A percentile compares a stretch with the other conserved stretches of the same genome.
Conservation (phyloP, 2,329 filamentous ascomycete genomes). For the Clonostachys chloroleuca region DNA sequence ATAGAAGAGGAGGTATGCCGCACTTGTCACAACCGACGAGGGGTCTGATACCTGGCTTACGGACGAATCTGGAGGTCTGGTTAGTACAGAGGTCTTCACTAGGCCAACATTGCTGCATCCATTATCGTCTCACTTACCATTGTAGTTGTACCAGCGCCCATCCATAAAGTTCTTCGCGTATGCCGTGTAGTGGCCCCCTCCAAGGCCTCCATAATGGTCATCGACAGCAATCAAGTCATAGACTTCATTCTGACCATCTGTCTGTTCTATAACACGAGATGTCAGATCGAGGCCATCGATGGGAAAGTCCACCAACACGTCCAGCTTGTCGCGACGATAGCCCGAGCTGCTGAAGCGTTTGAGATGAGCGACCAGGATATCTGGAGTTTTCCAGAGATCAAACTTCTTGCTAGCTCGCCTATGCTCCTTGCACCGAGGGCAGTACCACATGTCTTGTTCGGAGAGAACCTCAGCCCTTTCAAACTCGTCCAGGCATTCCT, state of each 20-base stretch:
- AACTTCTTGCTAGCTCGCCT: constrained; percentile 93
- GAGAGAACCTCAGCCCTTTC: constrained; percentile 91
- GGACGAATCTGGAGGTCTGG: constrained; percentile 58
- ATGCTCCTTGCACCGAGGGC: constrained; percentile 91
- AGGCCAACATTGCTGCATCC: not conserved
- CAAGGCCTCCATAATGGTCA: constrained; percentile 89
- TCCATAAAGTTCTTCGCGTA: constrained; percentile 91
- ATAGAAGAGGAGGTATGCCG: constrained; percentile 94
- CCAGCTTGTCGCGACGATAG: constrained; percentile 83
- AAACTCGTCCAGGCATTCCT: constrained; percentile 92
- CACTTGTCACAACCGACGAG: constrained; percentile 61
- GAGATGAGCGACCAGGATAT: constrained; percentile 90
- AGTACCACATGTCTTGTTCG: constrained; percentile 97
- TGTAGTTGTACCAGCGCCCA: constrained; percentile 91
- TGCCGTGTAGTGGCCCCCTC: constrained; percentile 94
- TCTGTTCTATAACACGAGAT: constrained; percentile 71
- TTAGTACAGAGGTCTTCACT: constrained; percentile 28
- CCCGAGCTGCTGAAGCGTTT: constrained; percentile 91
- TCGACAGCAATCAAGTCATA: constrained; percentile 96
- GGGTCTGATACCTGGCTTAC: constrained; percentile 60
- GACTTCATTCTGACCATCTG: constrained; percentile 74
- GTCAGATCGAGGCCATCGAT: constrained; percentile 82
- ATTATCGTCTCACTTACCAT: constrained; percentile 58
- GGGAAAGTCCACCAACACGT: constrained; percentile 87
- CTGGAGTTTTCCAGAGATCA: constrained; percentile 93